Conservation (phyloP, 495 filamentous ascomycete genomes). For the Penicillium parvum region DNA sequence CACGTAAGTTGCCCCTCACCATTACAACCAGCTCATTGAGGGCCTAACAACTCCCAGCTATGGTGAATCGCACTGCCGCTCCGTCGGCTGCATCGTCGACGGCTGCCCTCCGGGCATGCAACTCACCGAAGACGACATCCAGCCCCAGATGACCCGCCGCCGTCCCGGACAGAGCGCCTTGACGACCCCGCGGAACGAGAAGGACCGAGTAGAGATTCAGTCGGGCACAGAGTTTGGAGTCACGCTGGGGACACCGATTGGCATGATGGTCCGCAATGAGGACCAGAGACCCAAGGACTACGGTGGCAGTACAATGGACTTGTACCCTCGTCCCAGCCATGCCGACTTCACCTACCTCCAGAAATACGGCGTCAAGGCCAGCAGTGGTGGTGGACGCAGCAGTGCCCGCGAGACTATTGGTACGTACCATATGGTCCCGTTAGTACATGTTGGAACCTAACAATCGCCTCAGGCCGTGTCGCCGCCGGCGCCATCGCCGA, state of each 20-base stretch:
- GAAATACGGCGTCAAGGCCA: constrained; percentile 96
- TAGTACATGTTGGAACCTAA: background rate
- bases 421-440: constrained; percentile 21
- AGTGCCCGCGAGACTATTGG: constrained; percentile 92
- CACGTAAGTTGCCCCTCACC: constrained; percentile 55
- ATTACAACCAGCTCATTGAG: constrained; percentile 4
- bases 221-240: constrained; percentile 91
- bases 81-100: constrained; percentile 88
- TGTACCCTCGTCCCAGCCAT: constrained; percentile 86
- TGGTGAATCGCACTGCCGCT: constrained; percentile 86
- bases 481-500: constrained; percentile 94
- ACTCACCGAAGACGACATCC: constrained; percentile 85
- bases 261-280: constrained; percentile 81
- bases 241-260: constrained; percentile 91
- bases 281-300: constrained; percentile 96
- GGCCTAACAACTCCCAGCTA: constrained; percentile 49
- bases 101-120: constrained; percentile 85
- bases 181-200: constrained; percentile 90
- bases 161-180: constrained; percentile 87
- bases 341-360: constrained; percentile 96
- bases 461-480: constrained; percentile 58
- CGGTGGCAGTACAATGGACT: constrained; percentile 83
- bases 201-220: constrained; percentile 87
- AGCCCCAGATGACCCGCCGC: constrained; percentile 88
- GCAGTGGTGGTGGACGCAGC: constrained; percentile 86